Conservation (phyloP, 2,329 filamentous ascomycete genomes). For the Xylaria hypoxylon region DNA sequence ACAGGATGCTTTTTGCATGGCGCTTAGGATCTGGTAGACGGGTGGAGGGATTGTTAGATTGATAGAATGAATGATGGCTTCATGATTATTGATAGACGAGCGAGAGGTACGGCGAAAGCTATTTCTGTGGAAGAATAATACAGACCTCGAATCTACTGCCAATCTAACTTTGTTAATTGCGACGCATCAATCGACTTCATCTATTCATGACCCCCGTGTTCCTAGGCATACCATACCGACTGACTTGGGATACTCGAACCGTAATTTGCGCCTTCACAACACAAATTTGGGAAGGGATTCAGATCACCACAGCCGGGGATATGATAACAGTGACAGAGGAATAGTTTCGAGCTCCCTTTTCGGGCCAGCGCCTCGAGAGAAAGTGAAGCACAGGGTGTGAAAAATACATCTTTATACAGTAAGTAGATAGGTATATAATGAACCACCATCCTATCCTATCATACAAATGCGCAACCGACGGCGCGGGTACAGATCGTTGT, state of each 20-base stretch:
- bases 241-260: not conserved
- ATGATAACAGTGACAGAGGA: not conserved
- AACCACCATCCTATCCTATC: constrained; percentile 18
- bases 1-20: not conserved
- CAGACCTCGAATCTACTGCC: not conserved
- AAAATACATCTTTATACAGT: constrained; percentile 38
- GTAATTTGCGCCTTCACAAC: not conserved
- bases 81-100: not conserved
- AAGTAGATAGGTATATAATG: constrained; percentile 9
- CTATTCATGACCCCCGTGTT: not conserved
- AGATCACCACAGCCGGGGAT: not conserved
- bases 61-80: not conserved
- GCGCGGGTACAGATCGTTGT: not conserved
- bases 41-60: not conserved
- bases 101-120: not conserved
- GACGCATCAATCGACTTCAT: not conserved
- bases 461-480: constrained; percentile 13
- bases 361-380: not conserved
- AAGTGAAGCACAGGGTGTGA: constrained; percentile 6
- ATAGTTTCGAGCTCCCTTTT: not conserved
- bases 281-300: not conserved
- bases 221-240: no score
- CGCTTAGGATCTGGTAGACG: not conserved
- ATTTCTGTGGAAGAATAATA: not conserved
- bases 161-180: not conserved